Conservation (phyloP, 768 basidiomycete species). For the Mycena belliarum region DNA sequence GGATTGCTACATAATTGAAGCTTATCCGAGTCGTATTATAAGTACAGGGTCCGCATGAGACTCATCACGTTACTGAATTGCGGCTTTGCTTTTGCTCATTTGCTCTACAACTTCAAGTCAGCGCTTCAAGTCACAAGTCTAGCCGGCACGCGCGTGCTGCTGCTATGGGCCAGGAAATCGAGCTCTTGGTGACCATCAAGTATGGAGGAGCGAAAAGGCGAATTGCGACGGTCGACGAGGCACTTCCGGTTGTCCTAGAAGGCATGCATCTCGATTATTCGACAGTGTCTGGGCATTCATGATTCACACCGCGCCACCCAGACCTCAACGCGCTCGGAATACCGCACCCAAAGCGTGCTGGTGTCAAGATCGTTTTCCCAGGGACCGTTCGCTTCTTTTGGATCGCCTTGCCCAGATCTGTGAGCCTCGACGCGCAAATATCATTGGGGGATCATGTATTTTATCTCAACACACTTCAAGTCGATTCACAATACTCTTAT, state of each 20-base stretch:
- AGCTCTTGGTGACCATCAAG: conserved; percentile 31
- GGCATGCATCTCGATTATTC: neutral
- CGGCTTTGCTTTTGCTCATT: neutral
- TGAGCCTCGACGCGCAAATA: neutral
- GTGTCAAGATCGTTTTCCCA: conserved; percentile 32
- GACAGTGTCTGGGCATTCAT: neutral
- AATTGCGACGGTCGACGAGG: conserved; percentile 21
- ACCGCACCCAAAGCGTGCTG: conserved; percentile 39
- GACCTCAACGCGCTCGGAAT: conserved; percentile 40
- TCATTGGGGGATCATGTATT: neutral
- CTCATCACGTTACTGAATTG: no score
- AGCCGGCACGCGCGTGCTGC: neutral
- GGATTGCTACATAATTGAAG: no score
- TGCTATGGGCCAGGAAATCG: conserved; percentile 19
- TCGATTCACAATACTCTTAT: conserved; percentile 1
- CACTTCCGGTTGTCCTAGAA: conserved; percentile 28
- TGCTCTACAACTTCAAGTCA: neutral
- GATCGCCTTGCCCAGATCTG: conserved; percentile 7
- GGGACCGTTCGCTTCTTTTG: conserved; percentile 32
- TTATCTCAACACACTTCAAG: neutral
- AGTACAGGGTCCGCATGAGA: no score
- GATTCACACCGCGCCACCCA: neutral
- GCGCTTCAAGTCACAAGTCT: no score
- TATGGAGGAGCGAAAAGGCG: conserved; percentile 19
- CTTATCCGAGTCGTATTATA: no score